Evolutionary conservation across 1,139 yeast species (phyloP), one percentile per base, ranked within the genome.

Genomic region (Blastobotrys capitulatus): DNA sequence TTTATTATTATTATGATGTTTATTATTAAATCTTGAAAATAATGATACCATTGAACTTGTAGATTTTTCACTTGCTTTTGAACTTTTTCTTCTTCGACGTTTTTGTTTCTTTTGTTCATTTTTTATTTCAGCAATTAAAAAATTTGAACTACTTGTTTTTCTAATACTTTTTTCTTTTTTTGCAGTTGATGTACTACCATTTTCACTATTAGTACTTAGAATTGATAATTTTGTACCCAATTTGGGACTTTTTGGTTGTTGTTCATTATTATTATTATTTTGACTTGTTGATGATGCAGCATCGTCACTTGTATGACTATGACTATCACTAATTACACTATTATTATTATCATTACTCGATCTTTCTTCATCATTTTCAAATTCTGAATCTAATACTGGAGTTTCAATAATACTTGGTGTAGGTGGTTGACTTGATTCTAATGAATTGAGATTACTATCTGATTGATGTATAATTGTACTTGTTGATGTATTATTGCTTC

Each of bases 1-100:
- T 7, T 6, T 29, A 19, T 37, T 19, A 9, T 29, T 20, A 5
- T 9, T 37, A 19, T 27, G 15, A 16, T 29, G 29, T 15, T 39
- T 27, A 18, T n/a, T 38, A 26, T 47, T 34, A 19, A 47, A 43
- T 27, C 37, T 20, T 29, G 50, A 38, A 31, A 47, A 39, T 25
- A 44, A 25, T 8, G 50, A 36, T 3, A 34, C 40, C 39, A 47
- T 34, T 38, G 50, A 47, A 6, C 7, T 31, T 22, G 20, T 20
- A 13, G 36, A 18, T 25, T 37, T 46, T 16, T 20, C 15, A 18
- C 40, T 35, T 25, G 46, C 44, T 10, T 37, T 46, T 36, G 46
- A 42, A 10, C 41, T 41, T 27, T 42, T 42, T 25, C 46, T 42
- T 12, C 47, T 18, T 15, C 40, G 6, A 18, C 46, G 38, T n/a